Evolutionary conservation across 169 alveolate genomes (phyloP).

Genomic region (Plasmodium cynomolgi): DNA sequence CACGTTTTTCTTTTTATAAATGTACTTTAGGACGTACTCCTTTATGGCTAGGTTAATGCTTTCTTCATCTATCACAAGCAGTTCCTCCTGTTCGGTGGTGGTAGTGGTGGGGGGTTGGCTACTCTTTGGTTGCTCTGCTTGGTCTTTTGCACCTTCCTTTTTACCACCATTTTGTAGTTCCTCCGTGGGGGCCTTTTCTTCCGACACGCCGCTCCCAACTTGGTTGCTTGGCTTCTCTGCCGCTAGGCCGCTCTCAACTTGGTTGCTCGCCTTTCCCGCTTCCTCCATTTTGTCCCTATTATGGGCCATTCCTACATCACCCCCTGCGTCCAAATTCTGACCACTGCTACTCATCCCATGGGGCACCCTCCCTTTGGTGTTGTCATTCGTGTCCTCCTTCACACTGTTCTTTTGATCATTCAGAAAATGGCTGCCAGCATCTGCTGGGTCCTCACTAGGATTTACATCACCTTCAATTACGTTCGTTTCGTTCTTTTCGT

Average conservation of each 20-base stretch:
- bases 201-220: neutral
- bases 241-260: neutral
- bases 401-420: neutral
- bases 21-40: constrained; percentile 52
- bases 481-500: too few relatives aligned
- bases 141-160: neutral
- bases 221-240: neutral
- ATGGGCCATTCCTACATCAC: neutral
- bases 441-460: neutral
- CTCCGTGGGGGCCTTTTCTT: neutral
- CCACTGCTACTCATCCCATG: neutral
- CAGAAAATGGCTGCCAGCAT: neutral
- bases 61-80: constrained; percentile 51
- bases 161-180: neutral
- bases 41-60: constrained; percentile 58
- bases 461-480: neutral
- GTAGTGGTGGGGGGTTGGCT: neutral
- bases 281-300: neutral
- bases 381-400: neutral
- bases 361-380: neutral
- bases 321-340: neutral
- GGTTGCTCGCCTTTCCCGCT: neutral
- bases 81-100: neutral
- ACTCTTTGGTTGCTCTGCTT: neutral
- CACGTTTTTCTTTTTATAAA: constrained; percentile 53